Conservation (phyloP, 2,329 filamentous ascomycete genomes). For the Fusarium denticulatum region DNA sequence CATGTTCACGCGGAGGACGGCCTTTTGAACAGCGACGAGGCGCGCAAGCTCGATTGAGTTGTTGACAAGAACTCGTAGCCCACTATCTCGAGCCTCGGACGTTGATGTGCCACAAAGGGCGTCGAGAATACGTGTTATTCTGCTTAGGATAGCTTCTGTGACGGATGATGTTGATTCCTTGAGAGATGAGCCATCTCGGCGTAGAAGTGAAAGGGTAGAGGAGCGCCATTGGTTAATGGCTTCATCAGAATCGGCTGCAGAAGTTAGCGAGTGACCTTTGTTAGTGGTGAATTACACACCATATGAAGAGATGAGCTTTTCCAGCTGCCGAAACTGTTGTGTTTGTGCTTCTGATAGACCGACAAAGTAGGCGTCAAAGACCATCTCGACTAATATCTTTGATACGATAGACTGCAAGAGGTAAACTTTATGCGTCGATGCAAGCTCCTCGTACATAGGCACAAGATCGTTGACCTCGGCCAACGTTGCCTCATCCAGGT, state of each 20-base stretch:
- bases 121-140: constrained; percentile 61
- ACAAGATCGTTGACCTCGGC: constrained; percentile 60
- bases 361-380: constrained; percentile 72
- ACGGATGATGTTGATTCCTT: constrained; percentile 56
- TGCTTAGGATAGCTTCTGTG: constrained; percentile 55
- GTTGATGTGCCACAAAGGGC: constrained; percentile 56
- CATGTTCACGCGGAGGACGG: constrained; percentile 66
- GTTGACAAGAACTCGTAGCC: constrained; percentile 62
- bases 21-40: constrained; percentile 67
- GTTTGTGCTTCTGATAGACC: constrained; percentile 67
- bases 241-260: constrained; percentile 56
- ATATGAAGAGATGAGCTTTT: constrained; percentile 48
- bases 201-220: constrained; percentile 68
- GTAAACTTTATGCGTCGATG: constrained; percentile 65
- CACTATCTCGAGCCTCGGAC: constrained; percentile 59
- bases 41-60: constrained; percentile 66
- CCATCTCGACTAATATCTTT: constrained; percentile 65
- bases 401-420: constrained; percentile 71
- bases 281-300: constrained; percentile 29
- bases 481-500: constrained; percentile 53
- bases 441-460: constrained; percentile 67
- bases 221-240: constrained; percentile 74
- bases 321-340: constrained; percentile 59
- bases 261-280: not conserved
- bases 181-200: constrained; percentile 61